Base-by-base conservation (phyloP, 2,329 filamentous ascomycete species). In the Microthyrium microscopicum region DNA sequence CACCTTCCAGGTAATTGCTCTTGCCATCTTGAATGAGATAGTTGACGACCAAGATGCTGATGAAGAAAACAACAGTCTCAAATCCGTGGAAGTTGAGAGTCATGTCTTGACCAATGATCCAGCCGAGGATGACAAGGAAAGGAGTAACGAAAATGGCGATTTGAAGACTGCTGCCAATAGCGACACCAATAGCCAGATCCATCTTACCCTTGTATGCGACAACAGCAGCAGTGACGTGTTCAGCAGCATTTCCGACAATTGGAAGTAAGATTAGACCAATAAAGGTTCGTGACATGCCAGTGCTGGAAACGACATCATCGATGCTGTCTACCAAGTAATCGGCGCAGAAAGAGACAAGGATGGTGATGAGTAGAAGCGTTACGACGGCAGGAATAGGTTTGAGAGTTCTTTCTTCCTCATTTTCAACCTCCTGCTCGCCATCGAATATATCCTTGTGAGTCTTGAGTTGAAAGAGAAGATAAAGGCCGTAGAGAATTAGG, bases 1-100 rank as follows among this genome's bases (percentile, higher is more conserved):
- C 74, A 11, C 82, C 82, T 57, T 91, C 82, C 9, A 91, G 68
- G 46, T 89, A 91, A 50, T 91, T 91, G 51, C 76, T 83, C 51
- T 83, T 69, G 8, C 82, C 82, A 47, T 91, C 83, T 39, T 87
- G 61, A 31, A 91, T 82, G 39, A 91, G 58, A 50, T 89, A 91
- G 56, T 87, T 89, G 55, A 87, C 80, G 41, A 91, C 83, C 42
- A 91, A 74, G 5, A 83, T 75, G 33, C 73, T 79, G 33, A 87
- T 72, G 54, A 91, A 91, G 46, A 91, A 68, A 36, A 77, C 81
- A 16, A 89, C 78, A 0, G 82, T 91, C 65, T 91, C 82, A 54
- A 91, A 92, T 31, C 83, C 66, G 39, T 82, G 82, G 54, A 91
- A 91, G 59, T 87, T 84, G 21, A 91, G 64, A 19, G 77, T 62